Evolutionary conservation across 2,329 filamentous ascomycete species (phyloP).

Genomic region (Apiospora hydei): DNA sequence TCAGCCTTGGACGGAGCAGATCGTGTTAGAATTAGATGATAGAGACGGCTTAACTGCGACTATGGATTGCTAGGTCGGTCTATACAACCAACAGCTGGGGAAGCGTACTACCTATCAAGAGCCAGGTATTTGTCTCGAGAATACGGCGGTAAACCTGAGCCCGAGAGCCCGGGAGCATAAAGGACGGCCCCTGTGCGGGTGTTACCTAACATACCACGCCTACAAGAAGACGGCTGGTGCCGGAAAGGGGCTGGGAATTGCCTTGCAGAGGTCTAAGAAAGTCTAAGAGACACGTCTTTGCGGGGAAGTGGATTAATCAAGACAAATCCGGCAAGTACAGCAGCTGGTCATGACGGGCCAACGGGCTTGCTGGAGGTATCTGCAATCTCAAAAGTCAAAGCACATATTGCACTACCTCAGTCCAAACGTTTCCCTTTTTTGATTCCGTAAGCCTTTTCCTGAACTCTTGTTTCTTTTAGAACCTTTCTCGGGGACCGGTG

Average conservation of each 20-base stretch:
- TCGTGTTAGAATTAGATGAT: conserved; percentile 12
- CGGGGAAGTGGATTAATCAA: conserved; percentile 1
- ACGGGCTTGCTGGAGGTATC: not conserved
- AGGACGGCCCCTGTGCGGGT: not conserved
- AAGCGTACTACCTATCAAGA: not conserved
- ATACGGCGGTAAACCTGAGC: not conserved
- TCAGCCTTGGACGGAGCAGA: not conserved
- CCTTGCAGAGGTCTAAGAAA: not conserved
- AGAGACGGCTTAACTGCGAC: not conserved
- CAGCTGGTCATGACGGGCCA: not conserved
- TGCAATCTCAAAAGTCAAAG: not conserved
- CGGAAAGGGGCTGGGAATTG: not conserved
- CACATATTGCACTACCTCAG: not conserved
- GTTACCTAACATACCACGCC: too few relatives aligned
- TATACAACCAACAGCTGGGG: not conserved
- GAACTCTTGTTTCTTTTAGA: not conserved
- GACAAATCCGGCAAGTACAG: conserved; percentile 12
- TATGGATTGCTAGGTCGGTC: not conserved
- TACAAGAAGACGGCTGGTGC: not conserved
- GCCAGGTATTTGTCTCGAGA: not conserved
- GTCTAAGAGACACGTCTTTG: conserved; percentile 8
- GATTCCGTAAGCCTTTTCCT: not conserved
- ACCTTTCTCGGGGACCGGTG: not conserved
- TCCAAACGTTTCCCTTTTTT: not conserved
- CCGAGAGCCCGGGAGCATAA: not conserved